Evolutionary conservation across 768 basidiomycete genomes (phyloP).

Genomic region (Calocybe cyanea): DNA sequence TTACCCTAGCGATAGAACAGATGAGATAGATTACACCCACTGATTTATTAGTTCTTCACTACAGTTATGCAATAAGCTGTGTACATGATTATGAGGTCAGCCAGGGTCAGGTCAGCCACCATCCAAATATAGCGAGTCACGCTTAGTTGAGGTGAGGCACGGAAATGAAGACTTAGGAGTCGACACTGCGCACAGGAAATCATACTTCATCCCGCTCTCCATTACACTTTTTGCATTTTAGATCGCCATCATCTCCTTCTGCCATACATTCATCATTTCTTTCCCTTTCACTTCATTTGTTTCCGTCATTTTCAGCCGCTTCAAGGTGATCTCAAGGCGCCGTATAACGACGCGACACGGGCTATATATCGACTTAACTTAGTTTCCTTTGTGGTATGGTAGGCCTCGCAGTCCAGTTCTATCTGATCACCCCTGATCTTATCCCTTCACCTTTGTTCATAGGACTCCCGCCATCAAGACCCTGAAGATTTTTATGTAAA

Average conservation of each 20-base stretch:
- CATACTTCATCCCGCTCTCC: constrained; percentile 12
- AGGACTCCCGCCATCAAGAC: constrained; percentile 50
- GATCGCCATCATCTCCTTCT: not conserved
- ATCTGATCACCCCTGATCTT: constrained; percentile 25
- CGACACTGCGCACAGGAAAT: not conserved
- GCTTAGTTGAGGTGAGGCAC: constrained; percentile 16
- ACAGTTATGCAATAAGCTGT: no score
- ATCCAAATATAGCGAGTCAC: constrained; percentile 17
- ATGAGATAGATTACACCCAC: no score
- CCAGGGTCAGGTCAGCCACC: constrained; percentile 5
- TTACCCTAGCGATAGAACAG: not conserved
- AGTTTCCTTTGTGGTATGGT: constrained; percentile 25
- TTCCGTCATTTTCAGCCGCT: not conserved
- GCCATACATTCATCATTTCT: constrained; percentile 1
- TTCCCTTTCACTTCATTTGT: not conserved
- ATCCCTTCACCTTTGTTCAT: constrained; percentile 6
- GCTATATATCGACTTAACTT: constrained; percentile 10
- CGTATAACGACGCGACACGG: constrained; percentile 33
- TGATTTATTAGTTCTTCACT: no score
- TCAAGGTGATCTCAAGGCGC: constrained; percentile 5
- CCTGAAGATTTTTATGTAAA: constrained; percentile 97
- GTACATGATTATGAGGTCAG: no score
- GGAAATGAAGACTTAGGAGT: constrained; percentile 19
- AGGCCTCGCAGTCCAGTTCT: not conserved
- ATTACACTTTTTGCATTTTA: not conserved